These are phyloP conservation scores for Fomitopsis betulina DNA, from an alignment of 1,284 basidiomycete species.

Conservation along the genomic window DNA sequence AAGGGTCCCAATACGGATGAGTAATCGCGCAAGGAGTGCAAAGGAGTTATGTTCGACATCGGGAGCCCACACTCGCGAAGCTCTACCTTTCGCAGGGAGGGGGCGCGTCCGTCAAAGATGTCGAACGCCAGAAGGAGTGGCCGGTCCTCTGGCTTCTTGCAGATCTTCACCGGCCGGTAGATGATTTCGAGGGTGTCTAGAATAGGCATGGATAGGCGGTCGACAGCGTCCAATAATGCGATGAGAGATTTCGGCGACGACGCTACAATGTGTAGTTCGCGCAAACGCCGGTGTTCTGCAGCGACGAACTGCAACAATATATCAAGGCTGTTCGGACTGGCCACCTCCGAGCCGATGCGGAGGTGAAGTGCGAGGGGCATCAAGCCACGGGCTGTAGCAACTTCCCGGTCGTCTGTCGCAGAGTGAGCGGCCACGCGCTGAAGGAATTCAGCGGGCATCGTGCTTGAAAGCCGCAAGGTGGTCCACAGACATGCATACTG, in stretches of 20 bases:
- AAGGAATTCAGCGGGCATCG: neutral
- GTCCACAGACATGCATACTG: neutral
- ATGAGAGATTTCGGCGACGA: neutral
- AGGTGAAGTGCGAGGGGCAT: neutral
- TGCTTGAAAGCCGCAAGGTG: neutral
- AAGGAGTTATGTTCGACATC: neutral
- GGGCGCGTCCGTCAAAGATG: neutral
- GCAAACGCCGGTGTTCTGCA: neutral
- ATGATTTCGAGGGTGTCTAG: neutral
- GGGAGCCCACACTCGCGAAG: neutral
- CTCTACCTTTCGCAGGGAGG: neutral
- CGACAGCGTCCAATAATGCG: neutral
- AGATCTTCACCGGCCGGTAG: neutral
- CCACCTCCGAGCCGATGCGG: neutral
- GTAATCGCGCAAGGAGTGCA: neutral
- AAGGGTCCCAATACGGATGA: neutral
- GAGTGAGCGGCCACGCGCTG: neutral
- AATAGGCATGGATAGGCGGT: neutral
- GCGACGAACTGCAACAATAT: neutral
- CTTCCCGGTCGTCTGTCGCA: neutral
- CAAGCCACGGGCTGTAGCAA: neutral
- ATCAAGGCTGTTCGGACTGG: neutral
- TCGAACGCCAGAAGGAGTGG: neutral
- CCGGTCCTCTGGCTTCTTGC: neutral
- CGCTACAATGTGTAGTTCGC: neutral